Evolutionary conservation across 2,329 filamentous ascomycete species (phyloP).

Genomic region (Phaeosphaeria sp.): DNA sequence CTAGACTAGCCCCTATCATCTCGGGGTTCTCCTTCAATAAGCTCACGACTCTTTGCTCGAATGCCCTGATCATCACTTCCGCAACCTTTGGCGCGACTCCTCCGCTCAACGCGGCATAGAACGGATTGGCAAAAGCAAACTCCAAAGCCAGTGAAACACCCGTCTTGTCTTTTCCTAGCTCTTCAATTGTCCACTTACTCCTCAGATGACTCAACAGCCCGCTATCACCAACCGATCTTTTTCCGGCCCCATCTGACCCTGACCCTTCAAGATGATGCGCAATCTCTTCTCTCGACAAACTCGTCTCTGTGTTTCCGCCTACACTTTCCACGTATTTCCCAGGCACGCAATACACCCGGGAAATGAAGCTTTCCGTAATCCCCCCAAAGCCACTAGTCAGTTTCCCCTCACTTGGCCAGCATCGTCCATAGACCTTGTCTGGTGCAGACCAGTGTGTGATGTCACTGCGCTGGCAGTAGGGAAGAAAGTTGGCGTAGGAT

Average conservation of each 20-base stretch:
- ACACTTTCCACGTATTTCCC: conserved; percentile 77
- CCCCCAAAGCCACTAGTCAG: conserved; percentile 85
- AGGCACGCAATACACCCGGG: conserved; percentile 78
- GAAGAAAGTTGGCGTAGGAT: conserved; percentile 82
- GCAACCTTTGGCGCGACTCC: conserved; percentile 85
- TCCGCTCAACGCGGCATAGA: conserved; percentile 82
- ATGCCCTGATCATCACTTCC: conserved; percentile 88
- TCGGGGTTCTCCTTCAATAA: conserved; percentile 48
- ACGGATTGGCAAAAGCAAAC: conserved; percentile 86
- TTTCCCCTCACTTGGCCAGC: conserved; percentile 76
- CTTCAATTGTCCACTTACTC: conserved; percentile 71
- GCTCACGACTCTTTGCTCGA: conserved; percentile 78
- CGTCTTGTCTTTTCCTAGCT: conserved; percentile 60
- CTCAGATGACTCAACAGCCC: conserved; percentile 70
- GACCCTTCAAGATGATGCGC: conserved; percentile 50
- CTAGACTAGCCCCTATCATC: conserved; percentile 30
- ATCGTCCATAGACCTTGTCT: conserved; percentile 54
- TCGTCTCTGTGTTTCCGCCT: conserved; percentile 63
- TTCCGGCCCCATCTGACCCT: not conserved
- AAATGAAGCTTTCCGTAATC: conserved; percentile 83
- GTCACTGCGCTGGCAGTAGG: conserved; percentile 79
- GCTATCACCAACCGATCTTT: conserved; percentile 10
- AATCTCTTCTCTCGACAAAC: conserved; percentile 50
- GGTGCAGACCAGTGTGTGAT: conserved; percentile 76
- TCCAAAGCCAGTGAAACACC: conserved; percentile 77